A percentile compares a stretch with the other conserved stretches of the same genome.
Evolutionary conservation across 306 rosid species (phyloP).

Genomic region (Fragaria iinumae): DNA sequence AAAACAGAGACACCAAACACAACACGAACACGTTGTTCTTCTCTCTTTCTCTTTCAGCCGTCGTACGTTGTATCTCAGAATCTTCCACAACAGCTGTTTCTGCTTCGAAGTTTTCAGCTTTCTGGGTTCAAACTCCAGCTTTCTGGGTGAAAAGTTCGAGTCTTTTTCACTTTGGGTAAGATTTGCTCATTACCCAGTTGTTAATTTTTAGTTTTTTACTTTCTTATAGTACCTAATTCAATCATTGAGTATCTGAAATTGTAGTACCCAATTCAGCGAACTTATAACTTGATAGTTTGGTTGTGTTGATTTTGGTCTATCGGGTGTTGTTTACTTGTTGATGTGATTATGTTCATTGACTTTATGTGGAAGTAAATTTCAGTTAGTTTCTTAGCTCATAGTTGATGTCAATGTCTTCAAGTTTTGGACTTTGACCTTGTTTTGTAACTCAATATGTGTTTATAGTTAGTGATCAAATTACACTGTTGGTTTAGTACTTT

Average conservation of each 20-base stretch:
- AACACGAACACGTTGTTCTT: not conserved
- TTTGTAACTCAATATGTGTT: not conserved
- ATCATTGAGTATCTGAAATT: not conserved
- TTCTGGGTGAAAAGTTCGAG: not conserved
- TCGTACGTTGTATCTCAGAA: slow-evolving; percentile 4
- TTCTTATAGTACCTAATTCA: not conserved
- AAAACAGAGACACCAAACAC: not conserved
- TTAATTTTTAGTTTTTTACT: not conserved
- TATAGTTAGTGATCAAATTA: not conserved
- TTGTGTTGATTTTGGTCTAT: not conserved
- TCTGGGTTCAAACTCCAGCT: not conserved
- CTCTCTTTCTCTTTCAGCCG: not conserved
- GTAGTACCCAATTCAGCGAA: not conserved
- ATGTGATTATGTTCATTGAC: not conserved
- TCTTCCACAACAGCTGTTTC: slow-evolving; percentile 8
- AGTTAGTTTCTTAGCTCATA: not conserved
- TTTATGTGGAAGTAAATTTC: slow-evolving; percentile 8
- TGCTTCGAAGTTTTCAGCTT: not conserved
- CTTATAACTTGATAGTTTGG: not conserved
- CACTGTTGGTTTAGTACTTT: not conserved
- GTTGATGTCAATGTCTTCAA: not conserved
- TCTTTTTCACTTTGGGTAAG: slow-evolving; percentile 16
- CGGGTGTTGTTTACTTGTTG: not conserved
- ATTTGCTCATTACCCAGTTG: slow-evolving; percentile 6
- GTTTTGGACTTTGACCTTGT: not conserved